Evolutionary conservation across 148 eudicot genomes (phyloP), one percentile per base, ranked within the genome.

Genomic region (Gaultheria prostrata): DNA sequence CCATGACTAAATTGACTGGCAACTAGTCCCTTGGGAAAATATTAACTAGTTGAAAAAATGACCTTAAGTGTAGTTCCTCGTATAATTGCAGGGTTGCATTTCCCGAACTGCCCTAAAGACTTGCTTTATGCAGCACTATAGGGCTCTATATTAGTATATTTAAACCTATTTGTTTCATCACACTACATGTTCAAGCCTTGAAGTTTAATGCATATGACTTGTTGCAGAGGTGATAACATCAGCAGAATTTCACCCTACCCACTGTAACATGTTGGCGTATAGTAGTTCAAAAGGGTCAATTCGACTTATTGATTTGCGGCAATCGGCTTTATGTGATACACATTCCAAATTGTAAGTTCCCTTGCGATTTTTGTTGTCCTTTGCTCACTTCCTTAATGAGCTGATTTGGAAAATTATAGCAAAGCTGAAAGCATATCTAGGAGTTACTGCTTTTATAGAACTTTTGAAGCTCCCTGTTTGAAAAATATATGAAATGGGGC

Each of bases 221-320:
- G 33, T 65, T 85, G 90, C 94, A 94, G 98, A 94, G 92, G 98
- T 94, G 72, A 92, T 94, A 90, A 94, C 98, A 53, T 90, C 95
- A 49, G 98, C 98, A 51, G 98, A 92, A 78, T 94, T 94, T 83
- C 98, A 94, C 85, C 98, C 98, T 77, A 88, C 88, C 70, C 98
- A 92, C 65, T 94, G 98, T 87, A 88, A 90, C 87, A 94, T 73
- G 80, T 85, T 94, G 86, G 98, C 98, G 43, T 94, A 94, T 83
- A 94, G 98, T 79, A 94, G 98, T 80, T 94, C 98, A 83, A 94
- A 92, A 85, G 98, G 98, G 35, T 94, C 95, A 28, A 89, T 94
- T 70, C 94, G 98, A 67, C 95, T 94, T 76, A 87, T 94, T 89
- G 98, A 94, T 89, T 87, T 94, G 86, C 94, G 98, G 76, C 94